Percentiles rank a stretch among this genome's conserved stretches.
These are phyloP conservation scores for Phaffomyces opuntiae DNA, from an alignment of 805 yeast genomes.

Conservation along the genomic window DNA sequence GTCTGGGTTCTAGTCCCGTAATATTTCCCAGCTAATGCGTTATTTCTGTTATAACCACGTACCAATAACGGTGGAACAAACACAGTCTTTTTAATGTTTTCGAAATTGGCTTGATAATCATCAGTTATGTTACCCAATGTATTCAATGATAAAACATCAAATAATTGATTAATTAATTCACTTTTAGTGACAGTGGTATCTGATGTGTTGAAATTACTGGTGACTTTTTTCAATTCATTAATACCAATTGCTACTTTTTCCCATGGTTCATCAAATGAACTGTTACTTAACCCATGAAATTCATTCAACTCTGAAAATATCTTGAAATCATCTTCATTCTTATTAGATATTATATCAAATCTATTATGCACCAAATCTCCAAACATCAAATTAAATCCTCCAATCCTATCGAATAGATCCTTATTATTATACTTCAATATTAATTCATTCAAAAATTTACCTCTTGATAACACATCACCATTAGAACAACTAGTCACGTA, in stretches of 20 bases:
- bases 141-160: conserved; percentile 47
- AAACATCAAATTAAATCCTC: conserved; percentile 30
- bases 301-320: conserved; percentile 19
- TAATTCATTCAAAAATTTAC: conserved; percentile 18
- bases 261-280: conserved; percentile 68
- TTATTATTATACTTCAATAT: conserved; percentile 13
- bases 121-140: conserved; percentile 24
- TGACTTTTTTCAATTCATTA: conserved; percentile 30
- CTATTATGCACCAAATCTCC: conserved; percentile 28
- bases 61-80: conserved; percentile 62
- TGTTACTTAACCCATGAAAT: conserved; percentile 61
- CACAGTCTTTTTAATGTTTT: conserved; percentile 48
- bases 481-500: conserved; percentile 27
- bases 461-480: conserved; percentile 6
- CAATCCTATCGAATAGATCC: conserved; percentile 18
- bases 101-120: conserved; percentile 29
- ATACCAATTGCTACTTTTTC: conserved; percentile 57
- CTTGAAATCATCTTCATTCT: conserved; percentile 25
- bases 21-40: conserved; percentile 40
- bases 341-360: conserved; percentile 24
- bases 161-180: conserved; percentile 41
- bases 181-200: conserved; percentile 26
- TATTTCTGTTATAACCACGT: conserved; percentile 25
- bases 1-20: conserved; percentile 92
- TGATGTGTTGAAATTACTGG: conserved; percentile 17